Evolutionary conservation across 345 rosid genomes (phyloP), one percentile per base, ranked within the genome.

Genomic region (Moricandia arvensis): DNA sequence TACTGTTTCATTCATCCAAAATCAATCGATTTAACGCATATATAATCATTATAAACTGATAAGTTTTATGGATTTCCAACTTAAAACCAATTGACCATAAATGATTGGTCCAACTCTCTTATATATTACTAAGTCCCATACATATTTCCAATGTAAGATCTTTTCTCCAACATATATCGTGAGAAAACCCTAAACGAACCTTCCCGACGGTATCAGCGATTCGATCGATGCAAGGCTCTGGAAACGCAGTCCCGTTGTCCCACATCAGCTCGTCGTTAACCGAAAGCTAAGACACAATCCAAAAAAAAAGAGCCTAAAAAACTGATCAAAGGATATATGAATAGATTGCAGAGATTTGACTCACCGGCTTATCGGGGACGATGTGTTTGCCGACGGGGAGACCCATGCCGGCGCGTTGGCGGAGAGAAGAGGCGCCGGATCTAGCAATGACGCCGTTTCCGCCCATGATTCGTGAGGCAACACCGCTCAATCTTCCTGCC

Each of bases 131-230:
- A n/a, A n/a, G n/a, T n/a, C n/a, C n/a, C n/a, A n/a, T n/a, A n/a
- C n/a, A n/a, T n/a, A n/a, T n/a, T n/a, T n/a, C n/a, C n/a, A n/a
- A n/a, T n/a, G n/a, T n/a, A n/a, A n/a, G n/a, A n/a, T n/a, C n/a
- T n/a, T n/a, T n/a, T n/a, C n/a, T n/a, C n/a, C n/a, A n/a, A n/a
- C n/a, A n/a, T n/a, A n/a, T n/a, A n/a, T n/a, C n/a, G n/a, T n/a
- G n/a, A n/a, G n/a, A n/a, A 17, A 68, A 6, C 21, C 41, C 8
- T n/a, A 47, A 47, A 67, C 15, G 6, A 45, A 90, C 99, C 97
- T 95, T 90, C 64, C 98, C 99, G 54, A 95, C 90, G 1, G 97
- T 95, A 69, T 95, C 97, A 45, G 99, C 99, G 61, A 95, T 95
- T 35, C 99, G 96, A 87, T 95, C 99, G 11, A 95, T 83, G 60